phyloP scores from a whole-genome alignment of 345 rosid genomes.

The Arabidopsis thaliana region DNA sequence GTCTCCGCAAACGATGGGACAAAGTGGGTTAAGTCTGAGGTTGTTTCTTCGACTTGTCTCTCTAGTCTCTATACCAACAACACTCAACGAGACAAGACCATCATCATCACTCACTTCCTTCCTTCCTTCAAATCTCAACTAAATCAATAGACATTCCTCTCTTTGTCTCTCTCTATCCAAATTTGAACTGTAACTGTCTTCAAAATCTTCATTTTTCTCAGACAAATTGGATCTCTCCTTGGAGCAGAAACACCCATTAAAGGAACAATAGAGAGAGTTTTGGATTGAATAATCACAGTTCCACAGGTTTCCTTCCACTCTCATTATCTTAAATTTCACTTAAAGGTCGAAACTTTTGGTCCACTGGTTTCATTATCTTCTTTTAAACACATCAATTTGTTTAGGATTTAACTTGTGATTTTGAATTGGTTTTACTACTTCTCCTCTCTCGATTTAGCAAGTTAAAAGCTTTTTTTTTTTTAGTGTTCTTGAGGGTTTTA shows the following conservation, averaged over 20 bases:
- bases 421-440: conserved; percentile 23
- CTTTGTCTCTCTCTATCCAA: not conserved
- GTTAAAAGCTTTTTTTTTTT: conserved; percentile 3
- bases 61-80: not conserved
- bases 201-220: conserved; percentile 16
- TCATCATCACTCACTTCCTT: not conserved
- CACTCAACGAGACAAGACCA: not conserved
- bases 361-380: not conserved
- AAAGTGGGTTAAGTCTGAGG: conserved; percentile 31
- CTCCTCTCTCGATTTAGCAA: conserved; percentile 1
- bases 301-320: conserved; percentile 31
- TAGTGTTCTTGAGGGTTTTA: conserved; percentile 19
- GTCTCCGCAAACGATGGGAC: conserved; percentile 39
- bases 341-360: conserved; percentile 31
- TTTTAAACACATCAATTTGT: not conserved
- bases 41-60: conserved; percentile 1
- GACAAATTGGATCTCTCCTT: conserved; percentile 24
- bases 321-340: not conserved
- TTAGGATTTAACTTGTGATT: not conserved
- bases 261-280: not conserved
- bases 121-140: conserved; percentile 23
- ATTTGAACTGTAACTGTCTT: conserved; percentile 18
- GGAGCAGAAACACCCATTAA: not conserved
- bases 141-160: not conserved
- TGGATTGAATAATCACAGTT: conserved; percentile 8